phyloP scores from a whole-genome alignment of 495 filamentous ascomycete species.

The Penicillium bialowiezense region DNA sequence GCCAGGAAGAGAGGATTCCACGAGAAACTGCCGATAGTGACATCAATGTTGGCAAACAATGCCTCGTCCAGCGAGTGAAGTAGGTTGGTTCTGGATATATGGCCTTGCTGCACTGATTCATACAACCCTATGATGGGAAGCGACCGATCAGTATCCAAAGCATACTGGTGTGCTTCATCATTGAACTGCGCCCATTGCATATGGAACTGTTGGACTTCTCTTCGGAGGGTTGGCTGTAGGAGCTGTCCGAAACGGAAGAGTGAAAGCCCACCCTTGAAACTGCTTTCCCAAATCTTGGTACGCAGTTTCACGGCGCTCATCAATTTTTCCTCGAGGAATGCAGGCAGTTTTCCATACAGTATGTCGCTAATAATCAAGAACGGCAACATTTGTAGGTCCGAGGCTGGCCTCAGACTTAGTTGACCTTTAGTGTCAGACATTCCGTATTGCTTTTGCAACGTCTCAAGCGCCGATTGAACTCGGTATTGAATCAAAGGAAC shows the following conservation, averaged over 20 bases:
- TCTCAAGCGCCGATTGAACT: constrained; percentile 1
- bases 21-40: constrained; percentile 34
- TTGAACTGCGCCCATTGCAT: constrained; percentile 21
- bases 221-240: constrained; percentile 19
- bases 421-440: background rate
- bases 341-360: constrained; percentile 27
- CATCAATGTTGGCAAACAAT: constrained; percentile 47
- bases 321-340: constrained; percentile 14
- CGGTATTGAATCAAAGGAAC: constrained; percentile 9
- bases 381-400: constrained; percentile 32
- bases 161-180: constrained; percentile 4
- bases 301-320: constrained; percentile 15
- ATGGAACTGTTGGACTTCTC: constrained; percentile 17
- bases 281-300: constrained; percentile 23
- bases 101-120: constrained; percentile 8
- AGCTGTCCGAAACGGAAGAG: constrained; percentile 13
- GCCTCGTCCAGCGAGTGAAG: constrained; percentile 43
- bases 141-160: background rate
- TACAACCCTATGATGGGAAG: constrained; percentile 21
- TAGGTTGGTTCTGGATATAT: constrained; percentile 22
- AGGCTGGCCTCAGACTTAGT: constrained; percentile 21
- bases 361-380: constrained; percentile 34
- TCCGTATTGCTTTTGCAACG: background rate
- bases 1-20: constrained; percentile 43
- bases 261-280: constrained; percentile 27